Percentiles rank a stretch among this genome's conserved stretches.
Evolutionary conservation across 163 green algal species (phyloP).

Genomic region (Trebouxia gelatinosa): DNA sequence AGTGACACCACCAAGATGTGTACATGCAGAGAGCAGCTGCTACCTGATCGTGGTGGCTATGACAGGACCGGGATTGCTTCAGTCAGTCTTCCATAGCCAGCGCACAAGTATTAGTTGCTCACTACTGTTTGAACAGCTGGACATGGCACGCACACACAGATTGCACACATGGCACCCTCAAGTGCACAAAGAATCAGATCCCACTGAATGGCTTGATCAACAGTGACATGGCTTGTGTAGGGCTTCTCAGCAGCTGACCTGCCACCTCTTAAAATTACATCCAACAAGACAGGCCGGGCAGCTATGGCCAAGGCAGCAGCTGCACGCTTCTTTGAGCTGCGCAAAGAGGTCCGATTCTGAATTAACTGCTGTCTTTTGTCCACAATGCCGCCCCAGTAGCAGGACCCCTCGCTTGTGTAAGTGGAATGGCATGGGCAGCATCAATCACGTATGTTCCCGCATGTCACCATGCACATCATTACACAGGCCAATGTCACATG

Average conservation of each 20-base stretch:
- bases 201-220: too few relatives aligned
- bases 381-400: not conserved
- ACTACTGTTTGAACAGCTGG: too few relatives aligned
- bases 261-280: constrained; percentile 9
- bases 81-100: too few relatives aligned
- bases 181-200: too few relatives aligned
- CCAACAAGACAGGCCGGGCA: not conserved
- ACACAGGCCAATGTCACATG: not conserved
- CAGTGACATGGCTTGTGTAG: too few relatives aligned
- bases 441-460: not conserved
- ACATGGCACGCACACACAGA: too few relatives aligned
- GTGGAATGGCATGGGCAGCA: not conserved
- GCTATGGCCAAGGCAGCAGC: not conserved
- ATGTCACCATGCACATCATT: not conserved
- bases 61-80: too few relatives aligned
- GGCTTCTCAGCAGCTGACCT: constrained; percentile 22
- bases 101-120: too few relatives aligned
- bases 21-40: too few relatives aligned
- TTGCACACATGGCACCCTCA: too few relatives aligned
- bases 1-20: too few relatives aligned
- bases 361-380: not conserved
- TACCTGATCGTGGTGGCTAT: too few relatives aligned
- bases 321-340: constrained; percentile 12
- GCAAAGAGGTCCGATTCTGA: not conserved
- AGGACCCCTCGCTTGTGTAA: not conserved